A percentile compares a stretch with the other conserved stretches of the same genome.
Evolutionary conservation across 2,329 filamentous ascomycete species (phyloP).

Genomic region (Colletotrichum caudatum): DNA sequence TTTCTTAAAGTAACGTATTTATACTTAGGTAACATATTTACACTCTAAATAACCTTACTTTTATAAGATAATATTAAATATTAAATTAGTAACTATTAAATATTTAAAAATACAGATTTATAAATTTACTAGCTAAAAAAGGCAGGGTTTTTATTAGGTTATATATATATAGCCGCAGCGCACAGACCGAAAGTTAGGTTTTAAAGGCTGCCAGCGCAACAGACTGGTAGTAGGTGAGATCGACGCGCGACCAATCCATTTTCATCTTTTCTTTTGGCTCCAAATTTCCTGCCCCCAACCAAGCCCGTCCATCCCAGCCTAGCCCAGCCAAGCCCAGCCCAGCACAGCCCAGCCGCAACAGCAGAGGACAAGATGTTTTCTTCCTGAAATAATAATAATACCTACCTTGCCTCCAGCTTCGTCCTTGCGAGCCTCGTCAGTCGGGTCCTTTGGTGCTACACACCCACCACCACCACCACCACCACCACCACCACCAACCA

Average conservation of each 20-base stretch:
- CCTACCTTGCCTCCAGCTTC: conserved; percentile 1
- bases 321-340: not conserved
- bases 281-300: conserved; percentile 36
- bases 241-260: conserved; percentile 40
- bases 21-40: too few relatives aligned
- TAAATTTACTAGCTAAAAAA: too few relatives aligned
- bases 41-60: too few relatives aligned
- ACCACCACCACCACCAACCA: not conserved
- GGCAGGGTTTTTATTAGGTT: too few relatives aligned
- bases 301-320: not conserved
- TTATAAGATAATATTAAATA: too few relatives aligned
- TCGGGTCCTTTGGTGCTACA: not conserved
- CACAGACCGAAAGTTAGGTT: too few relatives aligned
- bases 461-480: not conserved
- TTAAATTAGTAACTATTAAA: too few relatives aligned
- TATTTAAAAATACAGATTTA: too few relatives aligned
- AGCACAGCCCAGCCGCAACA: conserved; percentile 13
- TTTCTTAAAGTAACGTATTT: too few relatives aligned
- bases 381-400: conserved; percentile 17
- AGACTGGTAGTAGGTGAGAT: conserved; percentile 32
- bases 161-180: too few relatives aligned
- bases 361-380: conserved; percentile 41
- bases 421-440: not conserved
- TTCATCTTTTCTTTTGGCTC: conserved; percentile 36
- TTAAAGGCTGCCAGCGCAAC: too few relatives aligned